Conservation (phyloP, 495 filamentous ascomycete species). For the Halenospora varia region DNA sequence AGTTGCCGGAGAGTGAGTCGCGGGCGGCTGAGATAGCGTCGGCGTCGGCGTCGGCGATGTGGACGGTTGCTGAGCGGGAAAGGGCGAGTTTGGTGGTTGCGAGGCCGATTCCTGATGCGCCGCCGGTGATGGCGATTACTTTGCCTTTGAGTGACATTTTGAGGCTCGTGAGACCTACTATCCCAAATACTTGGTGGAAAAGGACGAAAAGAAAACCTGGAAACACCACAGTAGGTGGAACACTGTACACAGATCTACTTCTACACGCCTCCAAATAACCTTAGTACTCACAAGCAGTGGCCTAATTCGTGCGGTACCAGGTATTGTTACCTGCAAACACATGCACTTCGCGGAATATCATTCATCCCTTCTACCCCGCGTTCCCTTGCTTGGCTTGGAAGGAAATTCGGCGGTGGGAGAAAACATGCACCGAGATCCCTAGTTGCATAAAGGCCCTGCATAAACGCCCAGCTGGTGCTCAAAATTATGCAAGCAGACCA, state of each 20-base stretch:
- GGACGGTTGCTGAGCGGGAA: slow-evolving; percentile 38
- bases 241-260: too few relatives aligned
- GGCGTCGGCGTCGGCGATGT: slow-evolving; percentile 41
- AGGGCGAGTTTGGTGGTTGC: slow-evolving; percentile 43
- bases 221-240: too few relatives aligned
- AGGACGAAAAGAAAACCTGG: too few relatives aligned
- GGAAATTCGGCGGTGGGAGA: neutral
- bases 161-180: neutral
- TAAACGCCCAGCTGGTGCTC: neutral
- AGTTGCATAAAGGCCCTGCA: neutral
- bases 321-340: too few relatives aligned
- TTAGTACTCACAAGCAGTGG: too few relatives aligned
- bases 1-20: too few relatives aligned
- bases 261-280: too few relatives aligned
- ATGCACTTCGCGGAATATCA: too few relatives aligned
- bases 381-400: too few relatives aligned
- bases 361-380: too few relatives aligned
- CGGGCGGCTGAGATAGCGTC: slow-evolving; percentile 23
- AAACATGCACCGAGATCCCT: neutral
- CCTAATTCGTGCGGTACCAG: too few relatives aligned
- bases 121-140: slow-evolving; percentile 47
- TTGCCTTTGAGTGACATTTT: slow-evolving; percentile 28
- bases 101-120: slow-evolving; percentile 50
- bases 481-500: neutral
- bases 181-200: too few relatives aligned